Conservation (phyloP, 2,329 filamentous ascomycete species). For the Fulvia fulva region DNA sequence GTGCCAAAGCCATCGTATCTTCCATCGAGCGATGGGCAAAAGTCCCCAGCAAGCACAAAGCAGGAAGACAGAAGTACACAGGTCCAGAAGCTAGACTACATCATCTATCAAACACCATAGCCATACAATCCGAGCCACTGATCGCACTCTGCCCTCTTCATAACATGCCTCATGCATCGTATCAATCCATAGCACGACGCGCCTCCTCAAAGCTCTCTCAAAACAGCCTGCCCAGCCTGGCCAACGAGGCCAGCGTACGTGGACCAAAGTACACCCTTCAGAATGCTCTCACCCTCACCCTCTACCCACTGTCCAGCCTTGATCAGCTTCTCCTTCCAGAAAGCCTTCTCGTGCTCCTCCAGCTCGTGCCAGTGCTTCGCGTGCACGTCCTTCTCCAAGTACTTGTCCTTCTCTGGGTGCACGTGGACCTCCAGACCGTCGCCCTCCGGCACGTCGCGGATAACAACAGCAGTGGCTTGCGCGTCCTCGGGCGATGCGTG, state of each 20-base stretch:
- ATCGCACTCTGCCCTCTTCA: neutral
- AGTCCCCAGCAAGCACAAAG: too few relatives aligned
- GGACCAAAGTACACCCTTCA: conserved; percentile 74
- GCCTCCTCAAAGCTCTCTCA: conserved; percentile 13
- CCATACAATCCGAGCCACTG: too few relatives aligned
- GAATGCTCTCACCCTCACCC: conserved; percentile 69
- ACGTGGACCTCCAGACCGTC: conserved; percentile 35
- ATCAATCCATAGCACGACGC: neutral
- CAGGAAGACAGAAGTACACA: too few relatives aligned
- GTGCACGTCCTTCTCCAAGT: conserved; percentile 40
- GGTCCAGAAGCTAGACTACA: too few relatives aligned
- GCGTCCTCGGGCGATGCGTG: conserved; percentile 21
- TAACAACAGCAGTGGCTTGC: conserved; percentile 35
- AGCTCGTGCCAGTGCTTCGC: conserved; percentile 71
- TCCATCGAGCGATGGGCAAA: too few relatives aligned
- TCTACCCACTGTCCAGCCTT: conserved; percentile 76
- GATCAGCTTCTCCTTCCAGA: conserved; percentile 66
- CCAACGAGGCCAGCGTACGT: conserved; percentile 64
- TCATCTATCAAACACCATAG: too few relatives aligned
- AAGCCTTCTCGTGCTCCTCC: conserved; percentile 55
- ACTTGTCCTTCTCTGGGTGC: conserved; percentile 37
- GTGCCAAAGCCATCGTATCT: too few relatives aligned
- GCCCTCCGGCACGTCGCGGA: conserved; percentile 34
- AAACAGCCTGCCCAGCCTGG: conserved; percentile 28
- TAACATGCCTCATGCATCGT: neutral